Evolutionary conservation across 768 basidiomycete genomes (phyloP).

Genomic region (Suillus subalutaceus): DNA sequence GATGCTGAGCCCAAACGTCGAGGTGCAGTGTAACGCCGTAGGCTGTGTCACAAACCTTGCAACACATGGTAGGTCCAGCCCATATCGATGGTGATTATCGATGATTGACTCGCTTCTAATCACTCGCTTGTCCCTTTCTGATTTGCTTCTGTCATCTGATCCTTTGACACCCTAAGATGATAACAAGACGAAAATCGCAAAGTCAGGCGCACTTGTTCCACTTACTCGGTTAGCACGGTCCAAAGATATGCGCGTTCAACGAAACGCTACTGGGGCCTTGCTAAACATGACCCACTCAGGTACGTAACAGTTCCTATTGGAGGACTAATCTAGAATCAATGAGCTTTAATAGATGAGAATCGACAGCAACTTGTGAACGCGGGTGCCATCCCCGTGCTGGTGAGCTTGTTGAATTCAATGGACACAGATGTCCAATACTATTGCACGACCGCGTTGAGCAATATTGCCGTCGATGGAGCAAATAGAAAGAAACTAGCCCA

Average conservation of each 20-base stretch:
- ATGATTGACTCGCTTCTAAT: slow-evolving; percentile 13
- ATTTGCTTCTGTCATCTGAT: slow-evolving; percentile 15
- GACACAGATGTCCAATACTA: slow-evolving; percentile 99
- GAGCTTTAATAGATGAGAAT: slow-evolving; percentile 79
- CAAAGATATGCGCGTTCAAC: slow-evolving; percentile 99
- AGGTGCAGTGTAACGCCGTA: slow-evolving; percentile 99
- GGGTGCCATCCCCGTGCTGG: slow-evolving; percentile 96
- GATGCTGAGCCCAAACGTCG: slow-evolving; percentile 98
- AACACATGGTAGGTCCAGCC: slow-evolving; percentile 77
- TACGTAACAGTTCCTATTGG: slow-evolving; percentile 36
- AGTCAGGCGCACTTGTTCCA: slow-evolving; percentile 97
- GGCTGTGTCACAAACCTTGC: slow-evolving; percentile 99
- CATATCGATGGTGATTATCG: slow-evolving; percentile 10
- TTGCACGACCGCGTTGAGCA: slow-evolving; percentile 97
- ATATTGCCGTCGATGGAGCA: slow-evolving; percentile 95
- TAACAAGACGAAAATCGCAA: slow-evolving; percentile 99
- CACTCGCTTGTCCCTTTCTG: slow-evolving; percentile 12
- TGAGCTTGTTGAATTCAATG: slow-evolving; percentile 89
- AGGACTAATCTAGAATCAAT: slow-evolving; percentile 7
- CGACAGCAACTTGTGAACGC: slow-evolving; percentile 98
- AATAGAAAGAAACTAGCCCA: slow-evolving; percentile 95
- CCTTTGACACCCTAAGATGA: slow-evolving; percentile 63
- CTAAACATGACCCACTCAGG: slow-evolving; percentile 99
- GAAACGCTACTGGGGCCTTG: slow-evolving; percentile 97
- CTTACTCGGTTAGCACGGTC: slow-evolving; percentile 94